Evolutionary conservation across 495 filamentous ascomycete genomes (phyloP), one percentile per base, ranked within the genome.

Genomic region (Neurospora intermedia): DNA sequence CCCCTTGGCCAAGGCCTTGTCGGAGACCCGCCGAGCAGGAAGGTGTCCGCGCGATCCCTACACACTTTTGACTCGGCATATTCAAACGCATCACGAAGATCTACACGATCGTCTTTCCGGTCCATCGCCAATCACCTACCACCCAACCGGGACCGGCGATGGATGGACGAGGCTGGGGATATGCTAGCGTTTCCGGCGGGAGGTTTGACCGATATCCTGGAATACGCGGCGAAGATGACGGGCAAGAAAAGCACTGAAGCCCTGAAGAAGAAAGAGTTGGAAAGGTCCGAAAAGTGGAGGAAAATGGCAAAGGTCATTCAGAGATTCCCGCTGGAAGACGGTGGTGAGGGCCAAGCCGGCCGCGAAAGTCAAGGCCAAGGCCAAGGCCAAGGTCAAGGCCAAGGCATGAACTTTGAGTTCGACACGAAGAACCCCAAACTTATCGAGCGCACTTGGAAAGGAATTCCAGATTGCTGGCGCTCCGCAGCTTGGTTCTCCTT

Each of bases 381-480:
- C 27, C 27, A 31, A 31, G 27, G 27, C 3, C 27, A 31, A 66
- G 78, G 75, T 69, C 83, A 81, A 62, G 93, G 95, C 69, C 91
- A 93, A 41, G 95, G 94, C 27, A 96, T 93, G 89, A 87, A 88
- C 39, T 98, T 97, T 78, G 91, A 94, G 40, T 99, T 99, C 79
- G 93, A 97, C 80, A 89, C 88, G 16, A 88, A 85, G 66, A 92
- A 93, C 75, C 87, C 93, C 15, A 99, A 98, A 79, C 81, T 99
- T 18, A 91, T 98, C 69, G 90, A 93, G 72, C 88, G 96, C 40
- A 94, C 93, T 3, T 99, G 96, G 96, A 99, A 99, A 82, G 96
- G 96, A 43, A 97, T 99, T 73, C 96, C 96, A 3, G 96, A 99
- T 82, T 89, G 93, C 74, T 99, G 96, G 96, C 90, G 96, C 31